phyloP scores from a whole-genome alignment of 1,284 basidiomycete genomes.

The Austroboletus niveus region DNA sequence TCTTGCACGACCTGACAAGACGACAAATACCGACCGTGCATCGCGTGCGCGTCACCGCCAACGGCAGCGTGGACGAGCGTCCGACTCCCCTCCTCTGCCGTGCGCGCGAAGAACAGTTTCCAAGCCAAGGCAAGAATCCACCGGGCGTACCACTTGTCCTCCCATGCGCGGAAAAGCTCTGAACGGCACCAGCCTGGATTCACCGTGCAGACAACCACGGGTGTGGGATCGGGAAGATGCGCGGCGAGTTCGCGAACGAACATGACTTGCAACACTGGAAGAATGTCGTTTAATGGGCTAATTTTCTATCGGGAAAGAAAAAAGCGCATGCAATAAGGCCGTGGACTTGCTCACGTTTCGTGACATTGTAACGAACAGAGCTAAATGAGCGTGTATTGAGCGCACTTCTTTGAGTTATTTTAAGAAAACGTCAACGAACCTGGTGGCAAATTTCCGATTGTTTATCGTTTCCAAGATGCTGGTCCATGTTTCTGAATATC shows the following conservation, averaged over 20 bases:
- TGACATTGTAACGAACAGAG: conserved; percentile 26
- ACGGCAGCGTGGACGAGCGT: conserved; percentile 18
- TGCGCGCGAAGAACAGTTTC: conserved; percentile 3
- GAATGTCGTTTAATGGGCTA: neutral
- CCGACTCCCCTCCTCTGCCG: conserved; percentile 20
- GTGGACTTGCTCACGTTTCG: conserved; percentile 29
- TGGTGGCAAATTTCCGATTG: conserved; percentile 2
- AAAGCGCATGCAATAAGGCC: neutral
- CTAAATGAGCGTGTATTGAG: neutral
- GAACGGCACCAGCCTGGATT: conserved; percentile 33
- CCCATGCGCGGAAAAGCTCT: conserved; percentile 15
- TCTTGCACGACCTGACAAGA: conserved; percentile 16
- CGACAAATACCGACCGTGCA: conserved; percentile 24
- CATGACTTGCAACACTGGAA: conserved; percentile 24
- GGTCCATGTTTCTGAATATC: conserved; percentile 6
- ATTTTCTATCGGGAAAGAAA: neutral
- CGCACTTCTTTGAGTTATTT: neutral
- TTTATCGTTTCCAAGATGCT: conserved; percentile 14
- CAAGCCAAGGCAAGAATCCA: neutral
- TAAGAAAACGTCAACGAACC: conserved; percentile 3
- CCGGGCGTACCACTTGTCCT: conserved; percentile 1
- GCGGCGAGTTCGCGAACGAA: conserved; percentile 30
- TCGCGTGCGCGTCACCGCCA: neutral
- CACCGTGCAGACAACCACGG: conserved; percentile 28
- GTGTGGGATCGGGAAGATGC: conserved; percentile 19